These are phyloP conservation scores for Candida pini DNA, from an alignment of 805 yeast genomes.

Conservation along the genomic window DNA sequence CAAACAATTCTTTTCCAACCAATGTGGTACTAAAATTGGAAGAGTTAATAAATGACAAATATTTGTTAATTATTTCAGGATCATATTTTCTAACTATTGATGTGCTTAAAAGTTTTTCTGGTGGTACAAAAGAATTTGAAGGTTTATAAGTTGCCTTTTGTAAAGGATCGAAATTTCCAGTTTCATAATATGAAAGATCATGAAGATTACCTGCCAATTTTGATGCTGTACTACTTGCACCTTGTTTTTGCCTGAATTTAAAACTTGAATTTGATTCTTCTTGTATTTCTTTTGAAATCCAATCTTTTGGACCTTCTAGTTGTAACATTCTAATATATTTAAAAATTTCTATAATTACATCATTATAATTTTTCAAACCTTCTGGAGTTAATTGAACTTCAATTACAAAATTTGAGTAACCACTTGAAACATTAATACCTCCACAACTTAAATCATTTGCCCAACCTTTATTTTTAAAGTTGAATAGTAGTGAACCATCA, in stretches of 20 bases:
- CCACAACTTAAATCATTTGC: conserved; percentile 79
- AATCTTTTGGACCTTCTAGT: conserved; percentile 57
- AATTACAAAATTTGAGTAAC: conserved; percentile 60
- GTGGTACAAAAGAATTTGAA: conserved; percentile 43
- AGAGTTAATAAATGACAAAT: conserved; percentile 44
- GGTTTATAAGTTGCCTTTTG: conserved; percentile 3
- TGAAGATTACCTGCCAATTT: conserved; percentile 26
- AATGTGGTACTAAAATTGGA: conserved; percentile 58
- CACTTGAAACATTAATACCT: conserved; percentile 57
- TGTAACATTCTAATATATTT: conserved; percentile 66
- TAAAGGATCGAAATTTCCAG: conserved; percentile 13
- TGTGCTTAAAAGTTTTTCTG: conserved; percentile 53
- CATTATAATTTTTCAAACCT: conserved; percentile 62
- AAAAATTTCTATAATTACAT: conserved; percentile 54
- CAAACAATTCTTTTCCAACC: conserved; percentile 36
- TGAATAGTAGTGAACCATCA: conserved; percentile 71
- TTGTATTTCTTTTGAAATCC: conserved; percentile 75
- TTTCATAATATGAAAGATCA: conserved; percentile 18
- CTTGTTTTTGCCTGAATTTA: conserved; percentile 72
- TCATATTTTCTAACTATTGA: conserved; percentile 53
- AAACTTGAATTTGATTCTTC: conserved; percentile 66
- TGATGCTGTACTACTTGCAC: conserved; percentile 70
- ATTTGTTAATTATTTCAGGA: conserved; percentile 45
- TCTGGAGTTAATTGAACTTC: conserved; percentile 69
- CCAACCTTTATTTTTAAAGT: conserved; percentile 69